Conservation (phyloP, 1,139 yeast species). For the Saccharomycopsis crataegensis region DNA sequence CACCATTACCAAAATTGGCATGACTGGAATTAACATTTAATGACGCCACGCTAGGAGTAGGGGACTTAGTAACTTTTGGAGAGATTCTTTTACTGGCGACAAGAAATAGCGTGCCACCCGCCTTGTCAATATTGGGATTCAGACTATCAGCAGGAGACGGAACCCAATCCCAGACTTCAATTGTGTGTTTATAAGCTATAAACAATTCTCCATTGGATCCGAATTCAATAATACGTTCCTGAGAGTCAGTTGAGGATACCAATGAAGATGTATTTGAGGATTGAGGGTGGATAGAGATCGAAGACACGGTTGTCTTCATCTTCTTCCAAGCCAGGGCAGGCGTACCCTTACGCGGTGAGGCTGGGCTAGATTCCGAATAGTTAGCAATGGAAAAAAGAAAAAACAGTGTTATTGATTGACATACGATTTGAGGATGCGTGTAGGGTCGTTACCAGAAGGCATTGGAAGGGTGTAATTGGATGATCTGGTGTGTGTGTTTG, state of each 20-base stretch:
- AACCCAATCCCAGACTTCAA: slow-evolving; percentile 50
- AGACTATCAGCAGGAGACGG: slow-evolving; percentile 24
- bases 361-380: background rate
- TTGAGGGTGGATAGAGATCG: background rate
- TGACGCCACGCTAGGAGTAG: too few species aligned
- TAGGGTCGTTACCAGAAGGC: slow-evolving; percentile 27
- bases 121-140: slow-evolving; percentile 21
- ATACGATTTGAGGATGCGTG: slow-evolving; percentile 19
- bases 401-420: background rate
- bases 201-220: slow-evolving; percentile 43
- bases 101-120: slow-evolving; percentile 31
- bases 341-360: slow-evolving; percentile 11
- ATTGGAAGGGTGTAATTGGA: slow-evolving; percentile 12
- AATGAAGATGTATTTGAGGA: background rate
- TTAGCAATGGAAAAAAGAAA: background rate
- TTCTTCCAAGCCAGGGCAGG: slow-evolving; percentile 13
- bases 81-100: slow-evolving; percentile 22
- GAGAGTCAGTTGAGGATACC: background rate
- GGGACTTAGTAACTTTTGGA: background rate
- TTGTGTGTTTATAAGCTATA: slow-evolving; percentile 28
- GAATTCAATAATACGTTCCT: slow-evolving; percentile 27
- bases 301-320: slow-evolving; percentile 9
- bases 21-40: slow-evolving; percentile 10
- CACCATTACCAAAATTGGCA: background rate
- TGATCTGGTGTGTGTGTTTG: too few species aligned